These are phyloP conservation scores for Nannizziopsis arthrosporioides DNA, from an alignment of 2,329 filamentous ascomycete genomes.

Conservation along the genomic window DNA sequence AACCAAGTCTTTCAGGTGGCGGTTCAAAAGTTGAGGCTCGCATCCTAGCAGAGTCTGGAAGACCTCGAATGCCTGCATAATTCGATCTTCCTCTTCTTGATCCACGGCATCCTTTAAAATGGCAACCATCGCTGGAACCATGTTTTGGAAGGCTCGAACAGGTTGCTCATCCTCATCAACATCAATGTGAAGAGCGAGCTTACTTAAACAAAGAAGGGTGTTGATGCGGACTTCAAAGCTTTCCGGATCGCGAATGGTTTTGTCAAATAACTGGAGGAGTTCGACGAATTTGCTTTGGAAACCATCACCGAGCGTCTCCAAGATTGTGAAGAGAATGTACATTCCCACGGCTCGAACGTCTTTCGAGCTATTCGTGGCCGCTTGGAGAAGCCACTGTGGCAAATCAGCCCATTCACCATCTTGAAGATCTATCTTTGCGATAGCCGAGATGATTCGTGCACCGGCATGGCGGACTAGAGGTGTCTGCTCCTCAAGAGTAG, in stretches of 20 bases:
- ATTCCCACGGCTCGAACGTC: constrained; percentile 79
- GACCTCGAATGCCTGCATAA: constrained; percentile 85
- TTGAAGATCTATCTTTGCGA: constrained; percentile 75
- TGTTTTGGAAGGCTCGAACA: constrained; percentile 62
- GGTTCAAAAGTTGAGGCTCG: constrained; percentile 69
- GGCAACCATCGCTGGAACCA: constrained; percentile 77
- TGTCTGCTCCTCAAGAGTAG: constrained; percentile 67
- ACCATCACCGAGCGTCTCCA: constrained; percentile 75
- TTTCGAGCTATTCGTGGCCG: constrained; percentile 62
- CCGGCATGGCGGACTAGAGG: constrained; percentile 71
- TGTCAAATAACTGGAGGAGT: constrained; percentile 71
- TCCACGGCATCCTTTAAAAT: constrained; percentile 78
- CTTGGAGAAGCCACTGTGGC: constrained; percentile 64
- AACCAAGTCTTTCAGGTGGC: constrained; percentile 79
- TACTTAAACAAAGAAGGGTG: constrained; percentile 80
- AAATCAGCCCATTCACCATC: constrained; percentile 78
- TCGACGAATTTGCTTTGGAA: constrained; percentile 71
- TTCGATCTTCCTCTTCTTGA: constrained; percentile 70
- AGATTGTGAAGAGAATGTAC: constrained; percentile 83
- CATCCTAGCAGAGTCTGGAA: constrained; percentile 92
- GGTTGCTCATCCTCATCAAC: constrained; percentile 69
- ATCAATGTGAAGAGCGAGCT: constrained; percentile 76
- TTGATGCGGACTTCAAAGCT: constrained; percentile 90
- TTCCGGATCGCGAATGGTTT: constrained; percentile 79
- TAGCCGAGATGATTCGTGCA: constrained; percentile 74